Conservation (phyloP, 2,329 filamentous ascomycete genomes). For the Monilinia laxa region DNA sequence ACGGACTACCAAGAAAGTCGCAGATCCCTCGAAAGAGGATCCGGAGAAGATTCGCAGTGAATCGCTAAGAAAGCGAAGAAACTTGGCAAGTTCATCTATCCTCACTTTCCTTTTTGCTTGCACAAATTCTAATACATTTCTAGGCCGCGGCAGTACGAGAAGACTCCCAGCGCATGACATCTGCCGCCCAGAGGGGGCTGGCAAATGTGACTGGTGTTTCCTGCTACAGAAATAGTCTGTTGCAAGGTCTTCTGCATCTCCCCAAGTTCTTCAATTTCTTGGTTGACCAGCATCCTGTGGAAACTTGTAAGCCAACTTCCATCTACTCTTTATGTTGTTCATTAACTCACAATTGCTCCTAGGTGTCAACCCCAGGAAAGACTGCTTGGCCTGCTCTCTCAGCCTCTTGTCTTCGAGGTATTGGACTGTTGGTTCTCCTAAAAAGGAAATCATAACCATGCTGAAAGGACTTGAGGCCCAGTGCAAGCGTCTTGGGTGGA, state of each 20-base stretch:
- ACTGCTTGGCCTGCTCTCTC: constrained; percentile 27
- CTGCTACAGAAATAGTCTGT: constrained; percentile 41
- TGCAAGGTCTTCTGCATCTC: constrained; percentile 41
- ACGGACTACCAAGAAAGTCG: background rate
- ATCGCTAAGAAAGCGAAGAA: constrained; percentile 12
- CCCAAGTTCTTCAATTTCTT: constrained; percentile 41
- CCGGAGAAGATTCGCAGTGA: constrained; percentile 9
- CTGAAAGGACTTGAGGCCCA: constrained; percentile 11
- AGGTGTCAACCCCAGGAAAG: constrained; percentile 9
- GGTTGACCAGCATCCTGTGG: constrained; percentile 30
- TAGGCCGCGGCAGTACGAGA: constrained; percentile 13
- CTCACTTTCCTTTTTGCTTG: background rate
- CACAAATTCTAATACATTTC: background rate
- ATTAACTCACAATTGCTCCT: background rate
- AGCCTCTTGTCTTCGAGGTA: constrained; percentile 14
- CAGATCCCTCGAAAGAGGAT: constrained; percentile 8
- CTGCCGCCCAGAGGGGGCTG: constrained; percentile 35
- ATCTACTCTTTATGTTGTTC: background rate
- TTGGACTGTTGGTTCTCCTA: constrained; percentile 12
- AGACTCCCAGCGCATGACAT: constrained; percentile 31
- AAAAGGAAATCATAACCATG: constrained; percentile 4
- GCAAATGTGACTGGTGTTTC: constrained; percentile 34
- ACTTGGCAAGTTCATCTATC: background rate
- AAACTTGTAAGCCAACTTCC: constrained; percentile 28
- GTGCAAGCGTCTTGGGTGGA: constrained; percentile 7